Base-by-base conservation (phyloP, 2,329 filamentous ascomycete species). In the Huntiella abstrusa region DNA sequence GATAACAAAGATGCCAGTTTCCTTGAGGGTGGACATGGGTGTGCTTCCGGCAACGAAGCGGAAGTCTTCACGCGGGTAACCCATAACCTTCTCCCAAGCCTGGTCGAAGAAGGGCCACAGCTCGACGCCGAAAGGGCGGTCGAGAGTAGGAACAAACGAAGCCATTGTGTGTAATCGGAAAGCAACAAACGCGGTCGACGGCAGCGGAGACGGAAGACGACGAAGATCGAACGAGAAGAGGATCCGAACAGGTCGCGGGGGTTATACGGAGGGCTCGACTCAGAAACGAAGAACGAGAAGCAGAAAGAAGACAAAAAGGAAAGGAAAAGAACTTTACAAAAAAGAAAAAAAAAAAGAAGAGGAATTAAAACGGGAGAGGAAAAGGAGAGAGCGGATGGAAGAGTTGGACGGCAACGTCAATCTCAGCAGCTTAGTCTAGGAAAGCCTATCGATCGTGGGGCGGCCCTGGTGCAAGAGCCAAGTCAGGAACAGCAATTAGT, bases 51-150 rank as follows among this genome's bases (percentile, higher is more conserved):
- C 72, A 51, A 77, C 70, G 64, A 96, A 96, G 53, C 73, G 67
- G 68, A 96, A 96, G 52, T 95, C 78, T 54, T 84, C 77, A 51
- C 83, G 79, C 53, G 83, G 78, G 64, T 88, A 93, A 57, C 88
- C 88, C 49, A 73, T 72, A 53, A 85, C 68, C 49, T 70, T 62
- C 60, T 81, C 80, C 65, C 81, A 96, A 55, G 71, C 78, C 68
- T 86, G 84, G 67, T 80, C 82, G 73, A 96, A 96, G 64, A 92
- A 77, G 56, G 88, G 85, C 91, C 91, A 96, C 63, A 95, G 67
- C 53, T 83, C 71, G 55, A 96, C 68, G 62, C 88, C 91, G 58
- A 96, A 96, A 33, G 88, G 88, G 53, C 83, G 77, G 61, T 95
- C 87, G 63, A 96, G 71, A 52, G 85, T 85, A 48, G 88, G 88